These are phyloP conservation scores for Eimeria brunetti DNA, from an alignment of 169 alveolate species.

Conservation along the genomic window DNA sequence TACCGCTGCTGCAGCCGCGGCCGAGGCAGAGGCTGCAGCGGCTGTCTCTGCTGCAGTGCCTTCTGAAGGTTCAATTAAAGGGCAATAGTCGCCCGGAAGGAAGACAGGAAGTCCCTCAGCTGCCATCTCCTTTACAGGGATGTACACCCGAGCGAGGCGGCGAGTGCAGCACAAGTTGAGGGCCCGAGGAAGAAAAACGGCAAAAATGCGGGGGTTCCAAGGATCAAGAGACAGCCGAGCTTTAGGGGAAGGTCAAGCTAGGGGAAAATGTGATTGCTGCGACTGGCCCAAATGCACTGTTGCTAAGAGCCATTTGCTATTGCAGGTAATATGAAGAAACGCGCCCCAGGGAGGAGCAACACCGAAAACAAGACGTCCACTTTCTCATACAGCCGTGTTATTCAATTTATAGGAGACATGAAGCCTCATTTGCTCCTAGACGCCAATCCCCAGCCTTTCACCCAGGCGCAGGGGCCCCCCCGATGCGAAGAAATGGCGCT, in stretches of 20 bases:
- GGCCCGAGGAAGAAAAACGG: neutral
- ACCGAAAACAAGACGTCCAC: neutral
- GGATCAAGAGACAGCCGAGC: neutral
- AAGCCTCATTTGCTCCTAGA: neutral
- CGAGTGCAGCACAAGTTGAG: neutral
- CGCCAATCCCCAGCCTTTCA: neutral
- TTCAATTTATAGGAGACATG: neutral
- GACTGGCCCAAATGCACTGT: neutral
- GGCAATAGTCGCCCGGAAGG: constrained; percentile 67
- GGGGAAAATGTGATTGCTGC: neutral
- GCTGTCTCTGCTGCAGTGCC: constrained; percentile 59
- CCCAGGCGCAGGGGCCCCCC: neutral
- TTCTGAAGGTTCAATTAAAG: constrained; percentile 21
- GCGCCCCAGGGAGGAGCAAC: constrained; percentile 1
- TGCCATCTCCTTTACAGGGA: constrained; percentile 1
- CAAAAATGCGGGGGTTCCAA: neutral
- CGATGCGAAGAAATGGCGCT: neutral
- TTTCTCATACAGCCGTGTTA: neutral
- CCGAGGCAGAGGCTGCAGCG: constrained; percentile 35
- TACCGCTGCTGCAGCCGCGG: constrained; percentile 30
- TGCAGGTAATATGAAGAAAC: neutral
- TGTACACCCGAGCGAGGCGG: neutral
- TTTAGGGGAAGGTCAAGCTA: neutral
- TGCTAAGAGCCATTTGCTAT: neutral
- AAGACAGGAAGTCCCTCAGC: constrained; percentile 15